Evolutionary conservation across 2,329 filamentous ascomycete species (phyloP).

Genomic region (Colletotrichum lini): DNA sequence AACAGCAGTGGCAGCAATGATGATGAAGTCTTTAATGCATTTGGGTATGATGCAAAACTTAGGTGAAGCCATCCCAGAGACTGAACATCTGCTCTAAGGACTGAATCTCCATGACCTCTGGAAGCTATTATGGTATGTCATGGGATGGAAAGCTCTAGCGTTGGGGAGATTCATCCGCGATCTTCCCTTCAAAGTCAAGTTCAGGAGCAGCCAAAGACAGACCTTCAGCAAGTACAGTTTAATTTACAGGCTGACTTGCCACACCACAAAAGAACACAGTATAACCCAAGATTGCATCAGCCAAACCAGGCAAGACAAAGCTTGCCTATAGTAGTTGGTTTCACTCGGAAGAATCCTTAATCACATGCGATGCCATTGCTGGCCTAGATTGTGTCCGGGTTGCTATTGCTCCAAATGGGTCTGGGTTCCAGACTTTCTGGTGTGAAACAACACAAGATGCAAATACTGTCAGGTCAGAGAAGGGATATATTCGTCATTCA

Average conservation of each 20-base stretch:
- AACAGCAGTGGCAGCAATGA: no score
- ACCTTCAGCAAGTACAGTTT: neutral
- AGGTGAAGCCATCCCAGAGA: neutral
- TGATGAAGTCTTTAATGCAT: neutral
- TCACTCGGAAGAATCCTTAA: neutral
- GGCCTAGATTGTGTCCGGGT: neutral
- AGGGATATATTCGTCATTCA: constrained; percentile 35
- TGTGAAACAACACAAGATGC: neutral
- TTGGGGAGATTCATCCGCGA: no score
- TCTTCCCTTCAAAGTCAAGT: neutral
- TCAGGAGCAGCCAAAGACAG: neutral
- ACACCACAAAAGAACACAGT: neutral
- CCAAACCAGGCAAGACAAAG: neutral
- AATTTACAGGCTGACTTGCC: no score
- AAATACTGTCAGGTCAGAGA: neutral
- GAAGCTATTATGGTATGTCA: neutral
- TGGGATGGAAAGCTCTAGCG: neutral
- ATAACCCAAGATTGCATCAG: neutral
- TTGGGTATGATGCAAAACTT: neutral
- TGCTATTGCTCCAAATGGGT: no score
- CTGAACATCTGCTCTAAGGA: neutral
- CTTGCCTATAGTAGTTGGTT: no score
- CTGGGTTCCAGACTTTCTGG: no score
- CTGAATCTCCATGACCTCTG: no score
- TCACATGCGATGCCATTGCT: neutral